Evolutionary conservation across 148 eudicot genomes (phyloP).

Genomic region (Rhododendron ovatum): DNA sequence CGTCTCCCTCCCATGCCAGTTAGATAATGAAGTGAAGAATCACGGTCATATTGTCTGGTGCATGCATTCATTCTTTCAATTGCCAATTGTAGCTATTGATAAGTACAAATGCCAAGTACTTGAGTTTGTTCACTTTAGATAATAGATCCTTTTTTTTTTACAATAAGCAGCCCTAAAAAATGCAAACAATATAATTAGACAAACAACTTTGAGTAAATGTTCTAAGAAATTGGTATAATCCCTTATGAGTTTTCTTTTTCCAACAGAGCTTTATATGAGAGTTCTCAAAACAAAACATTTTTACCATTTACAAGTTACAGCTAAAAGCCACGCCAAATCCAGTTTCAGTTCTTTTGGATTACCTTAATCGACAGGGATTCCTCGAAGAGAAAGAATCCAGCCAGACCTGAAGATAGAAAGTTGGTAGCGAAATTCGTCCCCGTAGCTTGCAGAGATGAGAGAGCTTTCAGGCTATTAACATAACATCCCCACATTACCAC

Average conservation of each 20-base stretch:
- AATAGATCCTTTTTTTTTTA: not conserved
- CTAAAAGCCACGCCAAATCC: not conserved
- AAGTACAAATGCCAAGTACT: not conserved
- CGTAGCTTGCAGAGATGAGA: conserved; percentile 97
- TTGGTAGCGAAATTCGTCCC: conserved; percentile 89
- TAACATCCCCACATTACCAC: conserved; percentile 96
- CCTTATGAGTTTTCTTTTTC: not conserved
- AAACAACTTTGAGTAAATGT: not conserved
- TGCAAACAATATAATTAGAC: not conserved
- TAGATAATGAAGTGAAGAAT: not conserved
- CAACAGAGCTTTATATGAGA: not conserved
- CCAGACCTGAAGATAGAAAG: conserved; percentile 83
- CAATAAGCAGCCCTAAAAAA: not conserved
- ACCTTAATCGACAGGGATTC: conserved; percentile 77
- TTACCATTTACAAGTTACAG: not conserved
- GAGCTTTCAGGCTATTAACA: conserved; percentile 82
- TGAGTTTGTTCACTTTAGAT: not conserved
- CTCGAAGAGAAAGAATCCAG: conserved; percentile 81
- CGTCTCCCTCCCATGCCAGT: not conserved
- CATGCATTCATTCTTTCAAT: not conserved
- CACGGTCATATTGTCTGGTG: not conserved
- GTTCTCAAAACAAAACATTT: not conserved
- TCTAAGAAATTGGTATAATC: not conserved
- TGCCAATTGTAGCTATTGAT: not conserved
- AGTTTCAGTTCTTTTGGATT: conserved; percentile 3